Evolutionary conservation across 306 rosid genomes (phyloP).

Genomic region (Trichosanthes truncata): DNA sequence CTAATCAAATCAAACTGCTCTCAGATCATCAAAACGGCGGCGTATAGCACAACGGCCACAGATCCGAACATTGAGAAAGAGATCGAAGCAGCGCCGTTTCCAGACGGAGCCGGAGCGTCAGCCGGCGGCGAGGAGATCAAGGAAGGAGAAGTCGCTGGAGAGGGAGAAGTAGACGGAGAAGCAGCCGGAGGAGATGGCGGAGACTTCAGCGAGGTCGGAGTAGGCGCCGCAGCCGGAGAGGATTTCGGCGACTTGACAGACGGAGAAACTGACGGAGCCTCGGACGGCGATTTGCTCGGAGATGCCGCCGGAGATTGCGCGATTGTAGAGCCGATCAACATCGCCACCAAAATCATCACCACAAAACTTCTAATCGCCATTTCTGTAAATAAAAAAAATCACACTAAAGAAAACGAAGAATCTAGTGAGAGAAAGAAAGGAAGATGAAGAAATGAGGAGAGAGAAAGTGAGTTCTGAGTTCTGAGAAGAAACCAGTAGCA

Average conservation of each 20-base stretch:
- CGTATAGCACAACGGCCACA: conserved; percentile 21
- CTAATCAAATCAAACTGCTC: neutral
- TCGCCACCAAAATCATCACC: conserved; percentile 2
- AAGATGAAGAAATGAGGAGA: neutral
- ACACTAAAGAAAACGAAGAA: neutral
- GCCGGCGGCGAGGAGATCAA: conserved; percentile 10
- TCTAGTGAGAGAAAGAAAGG: neutral
- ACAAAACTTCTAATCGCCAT: neutral
- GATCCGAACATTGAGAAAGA: conserved; percentile 18
- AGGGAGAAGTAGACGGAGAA: neutral
- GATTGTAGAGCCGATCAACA: neutral
- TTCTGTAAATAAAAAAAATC: neutral
- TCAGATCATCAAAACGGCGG: conserved; percentile 24
- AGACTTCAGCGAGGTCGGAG: conserved; percentile 3
- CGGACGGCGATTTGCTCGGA: neutral
- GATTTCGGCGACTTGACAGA: neutral
- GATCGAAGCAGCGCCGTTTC: conserved; percentile 3
- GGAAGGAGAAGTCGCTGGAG: conserved; percentile 12
- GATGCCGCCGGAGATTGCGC: conserved; percentile 14
- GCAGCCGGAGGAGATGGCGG: conserved; percentile 14
- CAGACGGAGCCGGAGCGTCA: conserved; percentile 16
- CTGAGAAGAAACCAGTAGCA: neutral
- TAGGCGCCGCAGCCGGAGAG: conserved; percentile 14
- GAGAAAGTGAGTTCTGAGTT: neutral
- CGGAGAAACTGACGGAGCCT: conserved; percentile 1